These are phyloP conservation scores for Hibiscus trionum DNA, from an alignment of 345 rosid species.

Conservation along the genomic window DNA sequence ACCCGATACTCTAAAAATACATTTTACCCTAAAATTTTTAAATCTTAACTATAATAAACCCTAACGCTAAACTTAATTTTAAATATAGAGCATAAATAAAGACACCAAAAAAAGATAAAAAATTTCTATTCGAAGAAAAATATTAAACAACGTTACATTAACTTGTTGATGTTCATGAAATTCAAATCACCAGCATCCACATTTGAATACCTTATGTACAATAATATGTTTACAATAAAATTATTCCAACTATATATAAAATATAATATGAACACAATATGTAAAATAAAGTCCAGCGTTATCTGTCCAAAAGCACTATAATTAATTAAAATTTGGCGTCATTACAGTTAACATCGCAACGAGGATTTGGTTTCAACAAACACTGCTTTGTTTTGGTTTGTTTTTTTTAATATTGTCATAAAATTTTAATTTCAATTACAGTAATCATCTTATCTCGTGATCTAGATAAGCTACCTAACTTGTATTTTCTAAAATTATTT, in stretches of 20 bases:
- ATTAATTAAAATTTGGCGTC: background rate
- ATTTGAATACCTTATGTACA: too few relatives aligned
- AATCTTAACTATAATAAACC: too few relatives aligned
- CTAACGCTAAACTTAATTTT: too few relatives aligned
- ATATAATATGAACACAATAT: too few relatives aligned
- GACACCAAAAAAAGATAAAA: too few relatives aligned
- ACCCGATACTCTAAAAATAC: too few relatives aligned
- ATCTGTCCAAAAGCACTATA: background rate
- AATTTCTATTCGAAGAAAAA: too few relatives aligned
- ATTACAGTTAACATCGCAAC: background rate
- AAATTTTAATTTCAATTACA: background rate
- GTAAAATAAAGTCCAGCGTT: too few relatives aligned
- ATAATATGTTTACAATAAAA: background rate
- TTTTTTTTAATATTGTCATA: background rate
- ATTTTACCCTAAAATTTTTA: too few relatives aligned
- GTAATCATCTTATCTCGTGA: slow-evolving; percentile 1
- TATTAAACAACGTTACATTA: too few relatives aligned
- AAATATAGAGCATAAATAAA: too few relatives aligned
- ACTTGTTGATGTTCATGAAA: background rate
- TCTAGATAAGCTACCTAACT: slow-evolving; percentile 13
- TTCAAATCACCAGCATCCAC: background rate
- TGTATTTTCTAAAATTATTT: background rate
- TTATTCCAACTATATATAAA: background rate
- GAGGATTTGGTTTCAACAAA: background rate
- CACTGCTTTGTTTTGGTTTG: background rate